A percentile compares a stretch with the other conserved stretches of the same genome.
Conservation (phyloP, 1,139 yeast genomes). For the Diutina scorzettiae region DNA sequence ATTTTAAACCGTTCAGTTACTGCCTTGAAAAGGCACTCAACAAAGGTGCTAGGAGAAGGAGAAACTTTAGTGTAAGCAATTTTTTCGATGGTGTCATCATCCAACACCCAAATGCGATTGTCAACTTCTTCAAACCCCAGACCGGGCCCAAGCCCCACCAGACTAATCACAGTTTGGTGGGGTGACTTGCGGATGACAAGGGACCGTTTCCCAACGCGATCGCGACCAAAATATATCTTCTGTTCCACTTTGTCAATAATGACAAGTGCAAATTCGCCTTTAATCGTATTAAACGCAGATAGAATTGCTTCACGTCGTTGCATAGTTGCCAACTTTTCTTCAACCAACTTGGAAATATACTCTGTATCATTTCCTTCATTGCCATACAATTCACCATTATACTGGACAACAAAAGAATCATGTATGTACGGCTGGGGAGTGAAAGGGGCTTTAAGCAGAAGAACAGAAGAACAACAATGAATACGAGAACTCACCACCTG, state of each 20-base stretch:
- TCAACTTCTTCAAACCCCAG: constrained; percentile 12
- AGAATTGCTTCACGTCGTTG: constrained; percentile 8
- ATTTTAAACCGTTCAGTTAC: constrained; percentile 41
- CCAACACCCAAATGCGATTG: constrained; percentile 34
- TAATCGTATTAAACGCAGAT: constrained; percentile 10
- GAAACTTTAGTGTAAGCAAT: constrained; percentile 12
- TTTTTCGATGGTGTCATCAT: constrained; percentile 12
- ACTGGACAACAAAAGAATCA: constrained; percentile 38
- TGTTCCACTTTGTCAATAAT: constrained; percentile 27
- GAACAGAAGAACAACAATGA: constrained; percentile 52
- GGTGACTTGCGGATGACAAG: constrained; percentile 29
- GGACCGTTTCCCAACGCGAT: constrained; percentile 70
- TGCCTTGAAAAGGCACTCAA: not conserved
- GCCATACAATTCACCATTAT: constrained; percentile 83
- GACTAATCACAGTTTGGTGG: constrained; percentile 33
- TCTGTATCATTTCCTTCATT: constrained; percentile 30
- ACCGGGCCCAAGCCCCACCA: constrained; percentile 19
- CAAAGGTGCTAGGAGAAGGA: not conserved
- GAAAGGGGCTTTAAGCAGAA: constrained; percentile 70
- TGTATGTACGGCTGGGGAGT: constrained; percentile 49
- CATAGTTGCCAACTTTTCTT: not conserved
- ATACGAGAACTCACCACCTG: constrained; percentile 9
- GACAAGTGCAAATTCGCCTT: constrained; percentile 78
- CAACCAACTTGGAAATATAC: constrained; percentile 16
- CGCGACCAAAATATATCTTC: constrained; percentile 69